Evolutionary conservation across 805 yeast genomes (phyloP), one percentile per base, ranked within the genome.

Genomic region (Ogataea naganishii): DNA sequence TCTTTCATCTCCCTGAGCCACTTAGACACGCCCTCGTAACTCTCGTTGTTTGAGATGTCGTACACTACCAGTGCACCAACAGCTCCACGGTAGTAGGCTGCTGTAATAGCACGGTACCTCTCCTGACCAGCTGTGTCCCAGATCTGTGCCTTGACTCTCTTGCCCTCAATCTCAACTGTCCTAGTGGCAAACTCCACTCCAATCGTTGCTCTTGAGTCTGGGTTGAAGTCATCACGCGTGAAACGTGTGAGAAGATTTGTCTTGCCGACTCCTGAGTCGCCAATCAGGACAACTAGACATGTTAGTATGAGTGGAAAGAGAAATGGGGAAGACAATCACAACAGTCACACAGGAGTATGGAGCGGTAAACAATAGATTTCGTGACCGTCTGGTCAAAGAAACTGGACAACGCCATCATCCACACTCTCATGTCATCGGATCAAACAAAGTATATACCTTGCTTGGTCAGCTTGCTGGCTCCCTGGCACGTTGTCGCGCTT

Each of bases 51-150:
- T 36, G 96, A 75, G 48, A 89, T 89, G 62, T 89, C 98, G 60
- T 89, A 89, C 40, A 89, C 95, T 35, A 89, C 80, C 47, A 89
- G 69, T 4, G 97, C 97, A 36, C 98, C 98, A 32, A 88, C 95
- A 1, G 98, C 97, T 24, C 97, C 98, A 53, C 98, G 73, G 58
- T 89, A 89, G 62, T 89, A 89, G 5, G 97, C 97, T 34, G 92
- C 78, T 19, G 98, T 92, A 56, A 89, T 89, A 26, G 98, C 97
- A 47, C 98, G 75, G 66, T 92, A 89, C 57, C 98, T 76, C 60
- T 89, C 98, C 64, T 89, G 98, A 38, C 98, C 98, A 2, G 98
- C 98, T 21, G 98, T 89, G 59, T 89, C 98, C 98, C 98, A 89
- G 44, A 86, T 80, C 59, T 85, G 94, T 4, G 94, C 89, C 56